These are phyloP conservation scores for Arthrinium phaeospermum DNA, from an alignment of 2,329 filamentous ascomycete species.

Conservation along the genomic window DNA sequence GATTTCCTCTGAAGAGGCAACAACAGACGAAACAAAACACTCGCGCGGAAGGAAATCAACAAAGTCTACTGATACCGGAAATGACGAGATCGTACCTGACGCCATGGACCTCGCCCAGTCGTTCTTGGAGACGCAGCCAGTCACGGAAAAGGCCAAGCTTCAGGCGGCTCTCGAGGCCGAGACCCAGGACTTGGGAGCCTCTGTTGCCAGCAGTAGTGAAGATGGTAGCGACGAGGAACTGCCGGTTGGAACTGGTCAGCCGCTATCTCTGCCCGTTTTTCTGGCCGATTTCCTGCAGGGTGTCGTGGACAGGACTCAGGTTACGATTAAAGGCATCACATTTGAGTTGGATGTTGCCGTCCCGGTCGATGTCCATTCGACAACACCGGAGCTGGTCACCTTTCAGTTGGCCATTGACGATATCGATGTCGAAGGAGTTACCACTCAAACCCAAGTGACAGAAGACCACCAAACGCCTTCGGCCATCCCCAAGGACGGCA, in stretches of 20 bases:
- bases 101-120: constrained; percentile 67
- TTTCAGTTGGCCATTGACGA: constrained; percentile 69
- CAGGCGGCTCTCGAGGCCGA: constrained; percentile 72
- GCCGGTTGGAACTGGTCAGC: constrained; percentile 71
- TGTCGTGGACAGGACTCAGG: constrained; percentile 72
- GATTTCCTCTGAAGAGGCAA: constrained; percentile 50
- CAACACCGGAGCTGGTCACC: constrained; percentile 60
- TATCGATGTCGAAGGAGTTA: constrained; percentile 72
- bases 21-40: not conserved
- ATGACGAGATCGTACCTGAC: constrained; percentile 14
- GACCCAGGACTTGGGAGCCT: constrained; percentile 66
- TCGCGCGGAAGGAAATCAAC: not conserved
- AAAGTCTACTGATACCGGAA: not conserved
- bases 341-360: constrained; percentile 70
- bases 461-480: constrained; percentile 40
- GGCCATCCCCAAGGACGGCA: constrained; percentile 63
- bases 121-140: constrained; percentile 75
- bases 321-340: constrained; percentile 68
- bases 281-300: constrained; percentile 76
- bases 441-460: constrained; percentile 40
- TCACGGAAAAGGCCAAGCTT: constrained; percentile 68
- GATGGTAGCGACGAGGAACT: constrained; percentile 67
- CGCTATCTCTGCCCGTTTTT: constrained; percentile 72
- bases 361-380: constrained; percentile 53
- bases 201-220: constrained; percentile 63